phyloP scores from a whole-genome alignment of 1,284 basidiomycete genomes.

The Athelia sp. region DNA sequence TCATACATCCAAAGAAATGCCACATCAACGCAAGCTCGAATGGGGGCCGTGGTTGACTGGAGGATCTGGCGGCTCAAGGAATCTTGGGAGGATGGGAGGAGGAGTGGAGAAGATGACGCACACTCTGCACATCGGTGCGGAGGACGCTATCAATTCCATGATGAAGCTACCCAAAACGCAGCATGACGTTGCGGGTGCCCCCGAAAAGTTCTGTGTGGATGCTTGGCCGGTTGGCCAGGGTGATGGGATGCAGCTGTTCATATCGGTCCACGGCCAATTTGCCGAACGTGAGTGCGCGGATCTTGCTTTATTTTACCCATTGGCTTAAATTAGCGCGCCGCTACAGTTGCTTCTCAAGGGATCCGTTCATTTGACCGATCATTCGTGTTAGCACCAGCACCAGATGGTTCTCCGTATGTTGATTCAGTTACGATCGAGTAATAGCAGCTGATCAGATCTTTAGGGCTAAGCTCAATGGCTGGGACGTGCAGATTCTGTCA shows the following conservation, averaged over 20 bases:
- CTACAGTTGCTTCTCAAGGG: slow-evolving; percentile 52
- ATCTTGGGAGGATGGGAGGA: slow-evolving; percentile 64
- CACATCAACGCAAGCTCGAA: slow-evolving; percentile 76
- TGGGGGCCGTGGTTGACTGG: slow-evolving; percentile 68
- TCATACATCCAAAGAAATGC: slow-evolving; percentile 57
- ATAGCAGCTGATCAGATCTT: slow-evolving; percentile 8
- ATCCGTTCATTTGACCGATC: slow-evolving; percentile 92
- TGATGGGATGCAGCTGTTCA: slow-evolving; percentile 61
- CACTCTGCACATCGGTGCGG: slow-evolving; percentile 71
- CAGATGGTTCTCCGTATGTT: slow-evolving; percentile 75
- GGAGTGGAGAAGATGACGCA: slow-evolving; percentile 60
- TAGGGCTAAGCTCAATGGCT: slow-evolving; percentile 78
- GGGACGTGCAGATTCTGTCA: slow-evolving; percentile 88
- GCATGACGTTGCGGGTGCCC: slow-evolving; percentile 70
- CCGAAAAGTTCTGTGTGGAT: slow-evolving; percentile 87
- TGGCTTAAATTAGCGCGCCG: slow-evolving; percentile 6
- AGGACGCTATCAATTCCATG: slow-evolving; percentile 61
- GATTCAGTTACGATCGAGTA: slow-evolving; percentile 2
- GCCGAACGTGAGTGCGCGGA: slow-evolving; percentile 64
- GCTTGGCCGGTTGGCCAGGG: slow-evolving; percentile 75
- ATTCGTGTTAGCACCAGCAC: slow-evolving; percentile 81
- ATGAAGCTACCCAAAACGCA: slow-evolving; percentile 69
- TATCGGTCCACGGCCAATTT: slow-evolving; percentile 90
- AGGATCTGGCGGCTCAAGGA: slow-evolving; percentile 62
- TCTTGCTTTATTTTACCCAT: slow-evolving; percentile 7